Conservation (phyloP, 2,329 filamentous ascomycete genomes). For the Ascochyta viciae-villosae region DNA sequence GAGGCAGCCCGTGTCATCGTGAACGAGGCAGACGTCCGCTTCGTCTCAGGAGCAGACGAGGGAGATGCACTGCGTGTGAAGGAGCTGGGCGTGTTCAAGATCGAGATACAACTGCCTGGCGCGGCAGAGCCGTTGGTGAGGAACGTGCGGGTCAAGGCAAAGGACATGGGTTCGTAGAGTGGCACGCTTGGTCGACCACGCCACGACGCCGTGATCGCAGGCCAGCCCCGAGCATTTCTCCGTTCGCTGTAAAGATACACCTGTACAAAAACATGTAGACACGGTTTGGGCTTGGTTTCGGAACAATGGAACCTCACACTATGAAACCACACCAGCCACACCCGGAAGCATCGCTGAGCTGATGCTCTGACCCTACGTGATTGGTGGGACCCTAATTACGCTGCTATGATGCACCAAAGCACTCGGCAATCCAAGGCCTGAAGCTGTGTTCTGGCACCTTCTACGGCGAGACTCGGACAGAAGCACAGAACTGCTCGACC, state of each 20-base stretch:
- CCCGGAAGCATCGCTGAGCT: conserved; percentile 19
- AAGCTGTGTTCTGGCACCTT: conserved; percentile 23
- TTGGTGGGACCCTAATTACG: conserved; percentile 29
- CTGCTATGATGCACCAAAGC: conserved; percentile 9
- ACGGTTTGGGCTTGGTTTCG: conserved; percentile 23
- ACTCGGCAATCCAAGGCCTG: conserved; percentile 36
- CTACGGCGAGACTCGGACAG: conserved; percentile 46
- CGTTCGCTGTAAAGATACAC: conserved; percentile 34
- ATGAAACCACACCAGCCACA: conserved; percentile 29
- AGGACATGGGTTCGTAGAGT: conserved; percentile 30
- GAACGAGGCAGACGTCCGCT: conserved; percentile 58
- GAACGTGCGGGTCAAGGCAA: conserved; percentile 43
- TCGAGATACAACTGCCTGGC: conserved; percentile 60
- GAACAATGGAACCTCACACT: conserved; percentile 32
- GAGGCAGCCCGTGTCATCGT: conserved; percentile 60
- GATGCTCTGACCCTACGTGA: conserved; percentile 18
- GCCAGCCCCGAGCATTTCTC: conserved; percentile 23
- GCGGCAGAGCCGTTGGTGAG: conserved; percentile 47
- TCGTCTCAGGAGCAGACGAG: conserved; percentile 51
- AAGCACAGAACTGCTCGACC: conserved; percentile 12
- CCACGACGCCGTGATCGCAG: conserved; percentile 1
- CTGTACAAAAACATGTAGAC: conserved; percentile 35
- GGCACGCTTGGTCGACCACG: background rate
- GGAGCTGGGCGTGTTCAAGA: conserved; percentile 59
- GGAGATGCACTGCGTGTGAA: conserved; percentile 57